Conservation (phyloP, 2,329 filamentous ascomycete genomes). For the Clonostachys byssicola region DNA sequence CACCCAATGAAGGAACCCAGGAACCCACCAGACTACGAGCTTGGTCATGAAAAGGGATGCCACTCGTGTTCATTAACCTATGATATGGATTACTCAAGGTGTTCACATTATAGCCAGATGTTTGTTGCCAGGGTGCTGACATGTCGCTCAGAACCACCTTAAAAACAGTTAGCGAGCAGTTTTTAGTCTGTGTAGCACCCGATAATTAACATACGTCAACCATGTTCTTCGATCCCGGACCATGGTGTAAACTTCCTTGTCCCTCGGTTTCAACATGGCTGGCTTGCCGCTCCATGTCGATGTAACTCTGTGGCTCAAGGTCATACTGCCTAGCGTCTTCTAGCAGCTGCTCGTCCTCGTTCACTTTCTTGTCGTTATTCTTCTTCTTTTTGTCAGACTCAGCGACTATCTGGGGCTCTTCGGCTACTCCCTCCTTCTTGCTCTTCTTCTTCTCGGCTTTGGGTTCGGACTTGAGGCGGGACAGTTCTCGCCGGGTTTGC, state of each 20-base stretch:
- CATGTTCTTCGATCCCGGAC: slow-evolving; percentile 29
- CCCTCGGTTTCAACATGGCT: slow-evolving; percentile 7
- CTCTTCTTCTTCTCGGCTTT: not conserved
- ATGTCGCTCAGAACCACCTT: slow-evolving; percentile 95
- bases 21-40: slow-evolving; percentile 83
- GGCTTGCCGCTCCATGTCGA: slow-evolving; percentile 56
- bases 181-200: not conserved
- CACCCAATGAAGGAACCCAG: slow-evolving; percentile 21
- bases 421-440: not conserved
- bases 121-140: slow-evolving; percentile 93
- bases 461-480: slow-evolving; percentile 9
- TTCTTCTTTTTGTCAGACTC: too few relatives aligned
- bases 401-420: too few relatives aligned
- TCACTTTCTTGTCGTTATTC: too few relatives aligned
- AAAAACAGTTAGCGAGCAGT: slow-evolving; percentile 8
- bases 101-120: slow-evolving; percentile 72
- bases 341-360: not conserved
- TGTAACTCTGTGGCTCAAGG: slow-evolving; percentile 51
- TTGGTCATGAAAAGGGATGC: slow-evolving; percentile 82
- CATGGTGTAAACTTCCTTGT: slow-evolving; percentile 10
- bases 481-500: slow-evolving; percentile 17
- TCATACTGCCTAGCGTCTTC: slow-evolving; percentile 11
- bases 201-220: slow-evolving; percentile 59
- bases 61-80: slow-evolving; percentile 99
- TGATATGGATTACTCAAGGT: slow-evolving; percentile 92